phyloP scores from a whole-genome alignment of 306 rosid species.

The Citrullus colocynthis region DNA sequence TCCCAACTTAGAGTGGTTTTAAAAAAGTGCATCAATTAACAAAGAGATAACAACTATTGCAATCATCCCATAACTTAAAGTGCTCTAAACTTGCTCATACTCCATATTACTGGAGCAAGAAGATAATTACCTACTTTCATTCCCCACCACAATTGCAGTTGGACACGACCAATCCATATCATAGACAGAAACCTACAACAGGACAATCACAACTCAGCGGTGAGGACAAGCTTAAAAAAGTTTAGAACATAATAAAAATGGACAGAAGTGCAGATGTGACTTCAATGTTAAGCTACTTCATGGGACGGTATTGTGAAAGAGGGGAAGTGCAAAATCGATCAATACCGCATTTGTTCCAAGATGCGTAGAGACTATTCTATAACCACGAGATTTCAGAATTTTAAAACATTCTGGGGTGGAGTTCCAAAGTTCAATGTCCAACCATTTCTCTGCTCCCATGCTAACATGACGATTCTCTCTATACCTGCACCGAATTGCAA shows the following conservation, averaged over 20 bases:
- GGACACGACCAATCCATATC: slow-evolving; percentile 89
- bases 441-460: slow-evolving; percentile 99
- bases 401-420: slow-evolving; percentile 58
- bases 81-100: background rate
- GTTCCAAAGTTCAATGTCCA: slow-evolving; percentile 94
- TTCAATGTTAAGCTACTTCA: background rate
- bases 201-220: slow-evolving; percentile 13
- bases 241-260: background rate
- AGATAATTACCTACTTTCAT: slow-evolving; percentile 60
- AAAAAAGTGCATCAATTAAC: background rate
- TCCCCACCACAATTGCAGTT: slow-evolving; percentile 80
- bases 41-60: background rate
- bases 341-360: slow-evolving; percentile 68
- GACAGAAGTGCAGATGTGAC: background rate
- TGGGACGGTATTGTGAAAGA: background rate
- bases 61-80: background rate
- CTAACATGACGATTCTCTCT: slow-evolving; percentile 93
- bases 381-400: slow-evolving; percentile 63
- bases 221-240: background rate
- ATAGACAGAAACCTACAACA: slow-evolving; percentile 53
- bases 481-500: slow-evolving; percentile 39
- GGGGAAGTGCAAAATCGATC: background rate
- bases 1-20: background rate
- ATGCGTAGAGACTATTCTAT: slow-evolving; percentile 83
- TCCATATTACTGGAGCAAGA: background rate